phyloP scores from a whole-genome alignment of 192 early-diverging fungal species.

The Coemansia sp. region DNA sequence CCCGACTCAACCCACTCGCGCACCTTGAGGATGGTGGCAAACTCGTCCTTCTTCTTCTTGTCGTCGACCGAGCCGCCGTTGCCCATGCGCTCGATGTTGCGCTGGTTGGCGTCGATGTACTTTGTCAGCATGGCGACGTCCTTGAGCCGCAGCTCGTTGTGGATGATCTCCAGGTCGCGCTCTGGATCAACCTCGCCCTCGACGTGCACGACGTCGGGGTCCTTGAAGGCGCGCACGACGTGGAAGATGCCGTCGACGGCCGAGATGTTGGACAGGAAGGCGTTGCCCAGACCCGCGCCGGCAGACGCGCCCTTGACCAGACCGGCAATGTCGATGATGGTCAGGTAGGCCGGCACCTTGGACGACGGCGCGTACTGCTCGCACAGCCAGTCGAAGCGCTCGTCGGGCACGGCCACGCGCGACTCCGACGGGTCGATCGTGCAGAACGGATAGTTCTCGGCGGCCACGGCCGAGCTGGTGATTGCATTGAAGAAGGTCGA shows the following conservation, averaged over 20 bases:
- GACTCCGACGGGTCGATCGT: slow-evolving; percentile 93
- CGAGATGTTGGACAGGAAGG: slow-evolving; percentile 90
- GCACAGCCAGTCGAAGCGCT: slow-evolving; percentile 79
- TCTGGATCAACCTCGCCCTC: slow-evolving; percentile 86
- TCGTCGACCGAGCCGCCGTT: slow-evolving; percentile 76
- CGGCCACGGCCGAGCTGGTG: slow-evolving; percentile 62
- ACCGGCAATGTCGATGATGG: slow-evolving; percentile 96
- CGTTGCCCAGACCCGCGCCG: slow-evolving; percentile 84
- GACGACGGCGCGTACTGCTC: slow-evolving; percentile 63
- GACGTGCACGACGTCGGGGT: slow-evolving; percentile 91
- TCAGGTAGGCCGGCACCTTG: slow-evolving; percentile 75
- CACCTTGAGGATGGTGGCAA: slow-evolving; percentile 66
- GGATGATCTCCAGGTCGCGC: slow-evolving; percentile 93
- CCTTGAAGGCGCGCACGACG: slow-evolving; percentile 84
- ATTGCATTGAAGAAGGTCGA: slow-evolving; percentile 86
- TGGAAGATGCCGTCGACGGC: slow-evolving; percentile 85
- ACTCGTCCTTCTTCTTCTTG: slow-evolving; percentile 90
- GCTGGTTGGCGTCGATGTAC: slow-evolving; percentile 65
- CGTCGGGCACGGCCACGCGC: slow-evolving; percentile 87
- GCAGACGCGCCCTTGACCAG: slow-evolving; percentile 87
- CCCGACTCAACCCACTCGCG: slow-evolving; percentile 73
- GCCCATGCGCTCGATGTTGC: slow-evolving; percentile 68
- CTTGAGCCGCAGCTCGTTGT: slow-evolving; percentile 91
- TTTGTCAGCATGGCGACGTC: slow-evolving; percentile 80
- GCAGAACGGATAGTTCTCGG: slow-evolving; percentile 98